Percentiles rank a stretch among this genome's conserved stretches.
phyloP scores from a whole-genome alignment of 176 grass and related monocot species.

The Themeda triandra region DNA sequence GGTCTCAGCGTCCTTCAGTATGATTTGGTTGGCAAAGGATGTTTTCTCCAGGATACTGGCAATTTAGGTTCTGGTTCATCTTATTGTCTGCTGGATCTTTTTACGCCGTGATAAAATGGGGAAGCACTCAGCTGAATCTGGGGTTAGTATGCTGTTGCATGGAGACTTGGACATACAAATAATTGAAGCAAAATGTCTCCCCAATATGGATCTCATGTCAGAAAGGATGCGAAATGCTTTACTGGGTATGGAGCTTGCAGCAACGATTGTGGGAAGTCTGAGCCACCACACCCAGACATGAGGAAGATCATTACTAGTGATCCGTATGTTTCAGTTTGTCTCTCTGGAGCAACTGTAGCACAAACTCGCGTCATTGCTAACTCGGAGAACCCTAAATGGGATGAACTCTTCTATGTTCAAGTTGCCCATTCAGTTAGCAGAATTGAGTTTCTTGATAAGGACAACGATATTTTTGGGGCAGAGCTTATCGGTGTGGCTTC shows the following conservation, averaged over 20 bases:
- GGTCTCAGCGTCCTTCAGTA: neutral
- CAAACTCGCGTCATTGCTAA: conserved; percentile 88
- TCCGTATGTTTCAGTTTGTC: conserved; percentile 91
- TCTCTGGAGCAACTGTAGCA: conserved; percentile 74
- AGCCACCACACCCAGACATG: conserved; percentile 33
- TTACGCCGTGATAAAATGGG: conserved; percentile 38
- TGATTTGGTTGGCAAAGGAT: conserved; percentile 27
- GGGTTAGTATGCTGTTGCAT: conserved; percentile 55
- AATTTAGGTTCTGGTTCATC: conserved; percentile 8
- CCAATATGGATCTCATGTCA: conserved; percentile 87
- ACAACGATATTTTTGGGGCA: conserved; percentile 91
- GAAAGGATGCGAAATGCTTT: conserved; percentile 85
- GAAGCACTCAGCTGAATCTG: conserved; percentile 35
- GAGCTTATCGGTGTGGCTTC: conserved; percentile 84
- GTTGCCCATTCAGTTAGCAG: conserved; percentile 73
- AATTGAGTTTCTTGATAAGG: conserved; percentile 88
- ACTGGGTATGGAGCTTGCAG: conserved; percentile 58
- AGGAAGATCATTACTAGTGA: conserved; percentile 95
- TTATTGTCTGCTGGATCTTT: conserved; percentile 2
- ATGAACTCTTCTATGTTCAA: conserved; percentile 85
- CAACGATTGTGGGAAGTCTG: conserved; percentile 34
- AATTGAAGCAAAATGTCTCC: conserved; percentile 79
- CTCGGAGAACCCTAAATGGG: conserved; percentile 92
- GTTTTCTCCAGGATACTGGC: conserved; percentile 4
- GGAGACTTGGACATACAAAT: conserved; percentile 92